These are phyloP conservation scores for Macrotyloma uniflorum DNA, from an alignment of 306 rosid genomes.

Conservation along the genomic window DNA sequence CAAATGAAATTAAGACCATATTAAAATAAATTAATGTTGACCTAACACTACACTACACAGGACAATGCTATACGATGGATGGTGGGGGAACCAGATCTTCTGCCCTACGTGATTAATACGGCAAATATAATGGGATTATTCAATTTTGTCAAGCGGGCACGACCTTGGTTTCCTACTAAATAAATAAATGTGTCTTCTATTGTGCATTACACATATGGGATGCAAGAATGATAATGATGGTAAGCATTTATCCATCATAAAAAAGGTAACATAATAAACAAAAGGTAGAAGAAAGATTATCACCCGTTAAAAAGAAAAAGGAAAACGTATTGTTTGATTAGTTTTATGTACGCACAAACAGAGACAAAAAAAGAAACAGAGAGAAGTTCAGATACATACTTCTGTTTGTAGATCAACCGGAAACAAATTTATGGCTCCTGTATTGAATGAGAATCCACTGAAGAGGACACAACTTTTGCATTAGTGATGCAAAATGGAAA, in stretches of 20 bases:
- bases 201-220: conserved; percentile 3
- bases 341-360: conserved; percentile 8
- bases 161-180: conserved; percentile 1
- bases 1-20: neutral
- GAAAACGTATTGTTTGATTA: conserved; percentile 4
- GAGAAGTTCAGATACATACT: conserved; percentile 54
- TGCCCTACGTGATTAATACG: conserved; percentile 7
- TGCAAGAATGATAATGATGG: conserved; percentile 9
- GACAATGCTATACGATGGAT: neutral
- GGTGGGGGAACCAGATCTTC: neutral
- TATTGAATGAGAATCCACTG: conserved; percentile 81
- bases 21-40: conserved; percentile 6
- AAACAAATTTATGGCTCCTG: conserved; percentile 83
- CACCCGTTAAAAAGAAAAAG: neutral
- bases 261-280: conserved; percentile 10
- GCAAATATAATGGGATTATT: conserved; percentile 30
- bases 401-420: conserved; percentile 63
- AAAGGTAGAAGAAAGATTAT: neutral
- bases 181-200: neutral
- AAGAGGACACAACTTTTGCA: conserved; percentile 28
- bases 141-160: conserved; percentile 11
- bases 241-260: conserved; percentile 14
- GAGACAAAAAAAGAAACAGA: neutral
- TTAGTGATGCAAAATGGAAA: conserved; percentile 22
- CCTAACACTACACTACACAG: conserved; percentile 30